A percentile compares a stretch with the other conserved stretches of the same genome.
phyloP scores from a whole-genome alignment of 805 yeast species.

The Saccharomycopsis oosterbeekiorum region DNA sequence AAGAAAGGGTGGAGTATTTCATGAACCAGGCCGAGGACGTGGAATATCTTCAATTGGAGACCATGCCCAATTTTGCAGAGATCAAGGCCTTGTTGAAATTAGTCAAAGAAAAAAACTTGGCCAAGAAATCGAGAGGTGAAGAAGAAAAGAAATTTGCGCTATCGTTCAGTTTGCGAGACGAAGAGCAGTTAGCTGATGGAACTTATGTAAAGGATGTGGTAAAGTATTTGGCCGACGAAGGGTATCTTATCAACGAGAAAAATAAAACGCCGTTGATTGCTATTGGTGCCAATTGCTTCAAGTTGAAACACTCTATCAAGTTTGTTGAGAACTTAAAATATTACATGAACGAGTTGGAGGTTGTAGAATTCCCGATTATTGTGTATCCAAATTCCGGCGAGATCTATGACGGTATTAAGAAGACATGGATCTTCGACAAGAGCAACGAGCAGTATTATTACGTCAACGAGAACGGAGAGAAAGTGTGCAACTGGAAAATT shows the following conservation, averaged over 20 bases:
- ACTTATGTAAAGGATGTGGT: constrained; percentile 30
- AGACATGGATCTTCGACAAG: constrained; percentile 30
- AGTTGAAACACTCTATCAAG: constrained; percentile 31
- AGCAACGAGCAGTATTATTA: constrained; percentile 22
- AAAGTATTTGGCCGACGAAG: constrained; percentile 5
- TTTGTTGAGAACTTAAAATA: constrained; percentile 30
- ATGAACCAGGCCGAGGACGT: constrained; percentile 29
- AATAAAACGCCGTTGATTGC: constrained; percentile 30
- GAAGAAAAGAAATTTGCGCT: constrained; percentile 19
- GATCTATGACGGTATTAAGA: constrained; percentile 39
- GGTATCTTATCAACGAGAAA: constrained; percentile 6
- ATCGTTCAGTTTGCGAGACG: constrained; percentile 33
- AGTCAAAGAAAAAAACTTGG: constrained; percentile 25
- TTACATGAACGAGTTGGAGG: constrained; percentile 19
- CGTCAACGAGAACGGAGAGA: constrained; percentile 21
- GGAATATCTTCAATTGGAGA: constrained; percentile 59
- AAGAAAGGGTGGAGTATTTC: constrained; percentile 33
- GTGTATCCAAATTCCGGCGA: constrained; percentile 77
- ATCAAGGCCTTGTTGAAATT: constrained; percentile 38
- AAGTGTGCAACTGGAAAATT: not conserved
- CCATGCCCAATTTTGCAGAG: constrained; percentile 58
- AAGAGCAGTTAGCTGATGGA: constrained; percentile 40
- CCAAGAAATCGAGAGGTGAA: constrained; percentile 24
- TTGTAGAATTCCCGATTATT: constrained; percentile 30
- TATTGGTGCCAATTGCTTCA: constrained; percentile 64